Evolutionary conservation across 805 yeast species (phyloP), one percentile per base, ranked within the genome.

Genomic region (Hanseniaspora jakobsenii): DNA sequence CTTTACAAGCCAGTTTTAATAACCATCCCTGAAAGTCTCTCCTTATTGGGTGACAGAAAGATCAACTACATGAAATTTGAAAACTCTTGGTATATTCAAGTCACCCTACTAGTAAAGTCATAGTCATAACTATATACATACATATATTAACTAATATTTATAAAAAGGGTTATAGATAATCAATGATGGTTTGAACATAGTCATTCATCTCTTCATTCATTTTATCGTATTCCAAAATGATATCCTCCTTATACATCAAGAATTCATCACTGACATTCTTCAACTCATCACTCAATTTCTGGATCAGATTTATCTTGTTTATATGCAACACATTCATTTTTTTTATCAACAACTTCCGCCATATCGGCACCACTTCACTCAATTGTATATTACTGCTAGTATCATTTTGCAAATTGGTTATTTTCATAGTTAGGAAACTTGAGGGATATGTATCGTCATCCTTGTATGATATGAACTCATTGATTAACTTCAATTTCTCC

Each of bases 201-300:
- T 42, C 39, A 16, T 42, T 42, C 23, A 42, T 42, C 17, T 42
- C 46, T 21, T 42, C 39, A 23, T 34, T 42, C 39, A 42, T 28
- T 13, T 24, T n/a, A 24, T 42, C 46, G 29, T 42, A 42, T 17
- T 30, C 31, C 5, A 19, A 10, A 12, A 42, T 21, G 4, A 42
- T 35, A 13, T 42, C 35, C 6, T 34, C 39, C 18, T 42, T 42
- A 22, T 42, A 42, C 2, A n/a, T 17, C 8, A 26, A 28, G 17
- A 32, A 39, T 12, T 7, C 10, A 9, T 28, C 13, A 7, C 29
- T 24, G 4, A 17, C n/a, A 3, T 39, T 35, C 18, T 39, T 29
- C 5, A 32, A 14, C 12, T 34, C 23, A n/a, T 32, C n/a, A 8
- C 18, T 24, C 21, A 39, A 13, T 3, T 32, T 32, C 4, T 27